Evolutionary conservation across 352 stramenopile species (phyloP).

Genomic region (Phytophthora sp.): DNA sequence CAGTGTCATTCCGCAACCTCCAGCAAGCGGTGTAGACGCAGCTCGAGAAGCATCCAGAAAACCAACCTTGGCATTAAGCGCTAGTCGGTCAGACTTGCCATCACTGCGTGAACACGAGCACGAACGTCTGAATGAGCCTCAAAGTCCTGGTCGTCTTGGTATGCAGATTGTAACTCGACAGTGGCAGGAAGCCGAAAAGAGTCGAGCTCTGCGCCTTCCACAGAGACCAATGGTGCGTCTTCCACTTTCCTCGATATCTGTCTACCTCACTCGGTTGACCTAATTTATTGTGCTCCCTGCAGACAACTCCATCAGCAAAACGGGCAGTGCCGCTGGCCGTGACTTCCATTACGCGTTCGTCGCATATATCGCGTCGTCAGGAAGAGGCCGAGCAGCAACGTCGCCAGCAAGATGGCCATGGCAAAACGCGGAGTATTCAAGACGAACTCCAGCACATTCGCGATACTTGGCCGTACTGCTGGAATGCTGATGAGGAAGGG

Average conservation of each 20-base stretch:
- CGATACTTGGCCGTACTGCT: constrained; percentile 71
- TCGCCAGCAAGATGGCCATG: constrained; percentile 7
- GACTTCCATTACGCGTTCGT: constrained; percentile 57
- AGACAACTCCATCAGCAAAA: constrained; percentile 38
- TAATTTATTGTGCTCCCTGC: constrained; percentile 1
- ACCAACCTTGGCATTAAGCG: constrained; percentile 2
- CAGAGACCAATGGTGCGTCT: constrained; percentile 42
- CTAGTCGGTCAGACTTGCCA: constrained; percentile 25
- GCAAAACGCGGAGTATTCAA: constrained; percentile 32
- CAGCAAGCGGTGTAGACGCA: constrained; percentile 1
- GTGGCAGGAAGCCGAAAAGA: constrained; percentile 59
- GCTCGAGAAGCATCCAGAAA: constrained; percentile 2
- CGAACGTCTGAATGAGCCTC: constrained; percentile 8
- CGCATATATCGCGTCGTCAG: constrained; percentile 51
- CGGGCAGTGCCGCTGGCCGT: constrained; percentile 17
- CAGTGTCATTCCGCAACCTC: constrained; percentile 31
- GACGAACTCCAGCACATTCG: constrained; percentile 68
- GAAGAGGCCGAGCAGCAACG: constrained; percentile 31
- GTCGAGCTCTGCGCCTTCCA: constrained; percentile 33
- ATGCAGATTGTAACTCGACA: constrained; percentile 55
- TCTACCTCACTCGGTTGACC: too few species aligned
- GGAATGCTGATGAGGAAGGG: constrained; percentile 40
- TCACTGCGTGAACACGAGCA: constrained; percentile 29
- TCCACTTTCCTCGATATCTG: too few species aligned
- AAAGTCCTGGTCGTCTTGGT: constrained; percentile 43